Percentiles rank a stretch among this genome's conserved stretches.
phyloP scores from a whole-genome alignment of 2,329 filamentous ascomycete species.

The Ceratocystis cubensis region DNA sequence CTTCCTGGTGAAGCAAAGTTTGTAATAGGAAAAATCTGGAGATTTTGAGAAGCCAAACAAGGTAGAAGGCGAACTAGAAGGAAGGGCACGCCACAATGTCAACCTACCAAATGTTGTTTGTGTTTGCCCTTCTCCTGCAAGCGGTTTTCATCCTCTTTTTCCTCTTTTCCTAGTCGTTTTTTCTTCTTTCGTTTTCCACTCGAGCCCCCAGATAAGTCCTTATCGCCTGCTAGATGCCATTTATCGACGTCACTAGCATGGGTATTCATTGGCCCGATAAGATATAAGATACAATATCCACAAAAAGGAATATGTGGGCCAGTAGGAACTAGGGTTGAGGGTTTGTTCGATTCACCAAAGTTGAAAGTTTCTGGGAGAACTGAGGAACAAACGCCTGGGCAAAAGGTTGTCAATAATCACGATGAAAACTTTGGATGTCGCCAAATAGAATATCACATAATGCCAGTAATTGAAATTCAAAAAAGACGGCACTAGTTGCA shows the following conservation, averaged over 20 bases:
- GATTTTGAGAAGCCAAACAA: neutral
- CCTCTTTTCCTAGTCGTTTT: conserved; percentile 7
- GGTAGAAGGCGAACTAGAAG: neutral
- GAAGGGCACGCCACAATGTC: conserved; percentile 13
- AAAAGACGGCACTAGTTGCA: no score
- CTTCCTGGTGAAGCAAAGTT: neutral
- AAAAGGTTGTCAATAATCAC: neutral
- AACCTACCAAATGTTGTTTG: conserved; percentile 28
- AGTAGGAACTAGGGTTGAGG: conserved; percentile 18
- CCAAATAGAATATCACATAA: no score
- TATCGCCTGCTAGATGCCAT: conserved; percentile 9
- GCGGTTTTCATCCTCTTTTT: conserved; percentile 17
- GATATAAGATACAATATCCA: conserved; percentile 1
- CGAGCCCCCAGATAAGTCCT: neutral
- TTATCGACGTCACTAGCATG: conserved; percentile 19
- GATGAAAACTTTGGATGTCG: neutral
- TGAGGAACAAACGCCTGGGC: neutral
- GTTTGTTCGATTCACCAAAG: neutral
- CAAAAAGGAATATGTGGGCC: conserved; percentile 11
- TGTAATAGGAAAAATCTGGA: neutral
- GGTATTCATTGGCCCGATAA: conserved; percentile 19
- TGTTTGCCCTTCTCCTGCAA: conserved; percentile 17
- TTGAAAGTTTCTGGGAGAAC: neutral
- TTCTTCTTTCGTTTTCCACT: conserved; percentile 5
- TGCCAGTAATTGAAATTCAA: no score